Evolutionary conservation across 495 filamentous ascomycete species (phyloP), one percentile per base, ranked within the genome.

Genomic region (Hypoxylon intermedium): DNA sequence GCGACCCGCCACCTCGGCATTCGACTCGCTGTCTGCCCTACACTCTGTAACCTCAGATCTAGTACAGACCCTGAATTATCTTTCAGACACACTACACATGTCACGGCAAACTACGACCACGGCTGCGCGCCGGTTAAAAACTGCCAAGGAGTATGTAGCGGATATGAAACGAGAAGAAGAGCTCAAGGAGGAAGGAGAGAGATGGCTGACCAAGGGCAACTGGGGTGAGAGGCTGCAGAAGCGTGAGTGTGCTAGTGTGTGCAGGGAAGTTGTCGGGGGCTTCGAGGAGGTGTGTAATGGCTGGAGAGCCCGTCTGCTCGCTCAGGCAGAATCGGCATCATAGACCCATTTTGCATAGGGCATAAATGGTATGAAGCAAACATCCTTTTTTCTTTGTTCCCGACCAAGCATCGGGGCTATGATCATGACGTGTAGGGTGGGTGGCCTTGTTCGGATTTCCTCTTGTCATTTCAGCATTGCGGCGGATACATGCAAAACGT

Each of bases 61-160:
- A 12, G 85, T 90, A 24, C 81, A 87, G 49, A 88, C 90, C 1
- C 86, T 98, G 38, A 89, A 89, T 55, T 85, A 89, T 62, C 81
- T 98, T 5, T 88, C 89, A n/a, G 94, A 98, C 70, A 92, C 90
- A 0, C 80, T 98, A 16, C 93, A 98, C 73, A 96, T 97, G 86
- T 88, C 85, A n/a, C 84, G 91, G 2, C 94, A 98, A 69, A 86
- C 89, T 0, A 92, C 89, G 1, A 86, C 85, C 1, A 86, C 86
- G 0, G 94, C 94, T 9, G 85, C 87, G 3, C 81, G 94, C 24
- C 77, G 89, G 24, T 76, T 98, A 24, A 82, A 87, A 47, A 87
- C 83, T 26, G 90, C 89, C 0, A 87, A 86, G 46, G 91, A 93
- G 66, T 82, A 92, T 28, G 89, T 96, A 2, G 84, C 86, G 0